A percentile compares a stretch with the other conserved stretches of the same genome.
phyloP scores from a whole-genome alignment of 129 eudicot genomes.

The Saussurea involucrata region DNA sequence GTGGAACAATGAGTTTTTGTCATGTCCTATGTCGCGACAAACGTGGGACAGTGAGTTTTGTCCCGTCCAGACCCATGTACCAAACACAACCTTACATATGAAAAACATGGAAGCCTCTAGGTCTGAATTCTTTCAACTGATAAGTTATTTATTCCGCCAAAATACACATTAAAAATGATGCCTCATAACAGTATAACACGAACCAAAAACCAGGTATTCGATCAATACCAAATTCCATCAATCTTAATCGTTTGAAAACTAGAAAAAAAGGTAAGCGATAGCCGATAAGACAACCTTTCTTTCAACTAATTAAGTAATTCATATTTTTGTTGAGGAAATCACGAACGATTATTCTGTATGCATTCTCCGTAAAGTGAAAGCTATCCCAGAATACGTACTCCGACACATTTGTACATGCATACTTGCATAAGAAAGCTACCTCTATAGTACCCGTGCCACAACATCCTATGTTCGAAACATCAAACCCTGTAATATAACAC shows the following conservation, averaged over 20 bases:
- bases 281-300: neutral
- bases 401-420: constrained; percentile 46
- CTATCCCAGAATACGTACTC: constrained; percentile 77
- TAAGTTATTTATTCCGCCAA: neutral
- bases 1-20: too few relatives aligned
- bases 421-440: constrained; percentile 61
- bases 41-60: too few relatives aligned
- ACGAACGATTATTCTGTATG: constrained; percentile 44
- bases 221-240: neutral
- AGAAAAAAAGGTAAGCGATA: neutral
- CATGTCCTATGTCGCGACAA: too few relatives aligned
- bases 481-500: constrained; percentile 40
- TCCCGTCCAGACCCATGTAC: too few relatives aligned
- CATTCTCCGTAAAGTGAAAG: constrained; percentile 64
- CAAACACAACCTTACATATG: too few relatives aligned
- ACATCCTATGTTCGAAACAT: constrained; percentile 51
- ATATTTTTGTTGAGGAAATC: constrained; percentile 34
- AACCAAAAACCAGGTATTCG: neutral
- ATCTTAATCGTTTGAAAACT: neutral
- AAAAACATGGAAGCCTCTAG: neutral
- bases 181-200: neutral
- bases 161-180: neutral
- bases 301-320: neutral
- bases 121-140: neutral
- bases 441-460: constrained; percentile 76